Evolutionary conservation across 805 yeast genomes (phyloP).

Genomic region (Metschnikowia shivogae): DNA sequence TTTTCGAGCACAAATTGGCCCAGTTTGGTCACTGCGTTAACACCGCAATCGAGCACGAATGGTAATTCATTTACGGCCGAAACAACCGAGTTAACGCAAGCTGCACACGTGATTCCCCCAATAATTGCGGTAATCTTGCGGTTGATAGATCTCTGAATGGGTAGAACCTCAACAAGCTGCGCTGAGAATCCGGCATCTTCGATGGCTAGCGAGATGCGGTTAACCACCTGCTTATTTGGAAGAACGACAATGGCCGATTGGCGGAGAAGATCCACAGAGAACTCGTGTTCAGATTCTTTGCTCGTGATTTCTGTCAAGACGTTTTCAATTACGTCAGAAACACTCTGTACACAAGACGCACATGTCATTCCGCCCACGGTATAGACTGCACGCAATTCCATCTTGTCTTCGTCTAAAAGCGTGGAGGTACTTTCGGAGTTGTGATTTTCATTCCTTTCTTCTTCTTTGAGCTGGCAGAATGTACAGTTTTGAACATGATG

Average conservation of each 20-base stretch:
- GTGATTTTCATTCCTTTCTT: background rate
- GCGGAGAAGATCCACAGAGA: slow-evolving; percentile 49
- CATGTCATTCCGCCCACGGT: slow-evolving; percentile 47
- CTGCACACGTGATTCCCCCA: slow-evolving; percentile 73
- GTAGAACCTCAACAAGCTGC: slow-evolving; percentile 54
- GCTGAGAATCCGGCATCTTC: slow-evolving; percentile 41
- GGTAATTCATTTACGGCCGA: slow-evolving; percentile 44
- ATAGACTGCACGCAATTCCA: slow-evolving; percentile 45
- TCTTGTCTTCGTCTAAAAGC: slow-evolving; percentile 3
- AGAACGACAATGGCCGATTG: slow-evolving; percentile 52
- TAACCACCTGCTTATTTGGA: slow-evolving; percentile 46
- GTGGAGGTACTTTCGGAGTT: background rate
- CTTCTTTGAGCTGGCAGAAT: slow-evolving; percentile 31
- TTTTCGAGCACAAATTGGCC: slow-evolving; percentile 58
- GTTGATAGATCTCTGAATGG: slow-evolving; percentile 46
- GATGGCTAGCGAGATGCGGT: slow-evolving; percentile 25
- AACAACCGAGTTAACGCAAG: slow-evolving; percentile 58
- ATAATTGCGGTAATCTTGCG: slow-evolving; percentile 56
- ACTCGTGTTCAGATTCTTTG: slow-evolving; percentile 24
- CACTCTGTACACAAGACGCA: slow-evolving; percentile 32
- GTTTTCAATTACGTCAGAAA: slow-evolving; percentile 27
- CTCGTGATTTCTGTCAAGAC: slow-evolving; percentile 14
- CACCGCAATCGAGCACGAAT: slow-evolving; percentile 49
- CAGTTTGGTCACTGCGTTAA: slow-evolving; percentile 57
- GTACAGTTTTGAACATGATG: slow-evolving; percentile 41